These are phyloP conservation scores for Papiliotrema fonsecae DNA, from an alignment of 1,284 basidiomycete genomes.

Conservation along the genomic window DNA sequence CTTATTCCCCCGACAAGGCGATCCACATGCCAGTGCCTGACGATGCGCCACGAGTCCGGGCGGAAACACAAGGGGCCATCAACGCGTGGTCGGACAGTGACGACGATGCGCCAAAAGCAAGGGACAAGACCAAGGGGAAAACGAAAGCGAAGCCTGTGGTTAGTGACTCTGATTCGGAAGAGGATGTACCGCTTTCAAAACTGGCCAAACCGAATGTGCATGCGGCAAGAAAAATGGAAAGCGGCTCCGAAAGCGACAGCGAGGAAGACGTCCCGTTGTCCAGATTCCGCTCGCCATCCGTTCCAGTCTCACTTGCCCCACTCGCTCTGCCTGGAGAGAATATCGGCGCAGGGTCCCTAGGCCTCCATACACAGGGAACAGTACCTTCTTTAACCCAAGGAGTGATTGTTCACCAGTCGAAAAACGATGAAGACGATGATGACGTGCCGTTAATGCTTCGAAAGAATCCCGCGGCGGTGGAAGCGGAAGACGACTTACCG, in stretches of 20 bases:
- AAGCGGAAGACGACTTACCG: constrained; percentile 40
- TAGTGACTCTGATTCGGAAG: constrained; percentile 31
- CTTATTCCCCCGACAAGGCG: constrained; percentile 13
- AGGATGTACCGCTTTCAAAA: constrained; percentile 38
- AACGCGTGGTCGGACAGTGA: background rate
- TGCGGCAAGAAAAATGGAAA: too few relatives aligned
- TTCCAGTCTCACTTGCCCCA: background rate
- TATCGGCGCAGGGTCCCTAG: constrained; percentile 12
- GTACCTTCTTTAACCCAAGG: background rate
- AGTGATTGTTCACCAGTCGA: too few relatives aligned
- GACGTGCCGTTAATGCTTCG: constrained; percentile 25
- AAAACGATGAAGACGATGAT: constrained; percentile 23
- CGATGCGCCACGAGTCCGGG: background rate
- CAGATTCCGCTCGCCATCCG: background rate
- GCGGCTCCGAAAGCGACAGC: background rate
- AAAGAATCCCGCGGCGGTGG: constrained; percentile 3
- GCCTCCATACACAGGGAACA: constrained; percentile 3
- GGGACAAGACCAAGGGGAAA: background rate
- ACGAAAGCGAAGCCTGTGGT: background rate
- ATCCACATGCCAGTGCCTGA: background rate
- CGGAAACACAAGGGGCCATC: background rate
- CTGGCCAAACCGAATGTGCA: constrained; percentile 7
- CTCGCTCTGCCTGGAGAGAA: constrained; percentile 1
- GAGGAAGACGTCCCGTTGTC: constrained; percentile 41
- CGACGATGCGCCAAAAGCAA: background rate